Conservation (phyloP, 495 filamentous ascomycete genomes). For the Aspergillus homomorphus region DNA sequence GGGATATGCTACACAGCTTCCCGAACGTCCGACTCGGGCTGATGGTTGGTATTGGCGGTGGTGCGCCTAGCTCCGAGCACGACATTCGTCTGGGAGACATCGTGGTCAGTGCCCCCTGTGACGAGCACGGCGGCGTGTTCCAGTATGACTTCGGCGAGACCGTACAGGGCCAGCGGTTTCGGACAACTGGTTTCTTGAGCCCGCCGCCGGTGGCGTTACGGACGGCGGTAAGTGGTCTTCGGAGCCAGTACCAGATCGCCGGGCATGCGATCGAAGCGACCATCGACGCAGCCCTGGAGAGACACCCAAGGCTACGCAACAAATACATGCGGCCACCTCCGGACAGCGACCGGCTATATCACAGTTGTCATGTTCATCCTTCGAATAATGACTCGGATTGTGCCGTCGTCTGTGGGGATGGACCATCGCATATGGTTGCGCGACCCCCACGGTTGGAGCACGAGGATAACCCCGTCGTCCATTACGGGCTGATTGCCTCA, state of each 20-base stretch:
- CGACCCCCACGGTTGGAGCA: neutral
- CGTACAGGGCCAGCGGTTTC: constrained; percentile 12
- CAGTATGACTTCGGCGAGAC: constrained; percentile 16
- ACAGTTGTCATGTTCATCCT: neutral
- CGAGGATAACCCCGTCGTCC: neutral
- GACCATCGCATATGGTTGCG: neutral
- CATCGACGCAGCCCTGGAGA: constrained; percentile 8
- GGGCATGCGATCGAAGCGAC: constrained; percentile 15
- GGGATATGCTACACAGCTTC: constrained; percentile 32
- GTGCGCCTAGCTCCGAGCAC: constrained; percentile 19
- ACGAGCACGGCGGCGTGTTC: constrained; percentile 9
- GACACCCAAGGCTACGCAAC: constrained; percentile 8
- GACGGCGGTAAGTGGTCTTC: constrained; percentile 14
- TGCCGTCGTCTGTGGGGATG: neutral
- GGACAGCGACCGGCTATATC: neutral
- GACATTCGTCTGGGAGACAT: constrained; percentile 24
- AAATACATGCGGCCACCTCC: neutral
- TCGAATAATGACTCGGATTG: neutral
- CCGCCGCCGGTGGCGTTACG: constrained; percentile 18
- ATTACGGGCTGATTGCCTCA: neutral
- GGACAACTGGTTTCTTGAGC: constrained; percentile 22
- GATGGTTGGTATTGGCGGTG: constrained; percentile 26
- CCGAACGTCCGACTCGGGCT: constrained; percentile 26
- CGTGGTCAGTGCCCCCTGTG: constrained; percentile 10
- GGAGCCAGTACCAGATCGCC: constrained; percentile 9